A percentile compares a stretch with the other conserved stretches of the same genome.
Conservation (phyloP, 768 basidiomycete genomes). For the Tephrocybe sp. region DNA sequence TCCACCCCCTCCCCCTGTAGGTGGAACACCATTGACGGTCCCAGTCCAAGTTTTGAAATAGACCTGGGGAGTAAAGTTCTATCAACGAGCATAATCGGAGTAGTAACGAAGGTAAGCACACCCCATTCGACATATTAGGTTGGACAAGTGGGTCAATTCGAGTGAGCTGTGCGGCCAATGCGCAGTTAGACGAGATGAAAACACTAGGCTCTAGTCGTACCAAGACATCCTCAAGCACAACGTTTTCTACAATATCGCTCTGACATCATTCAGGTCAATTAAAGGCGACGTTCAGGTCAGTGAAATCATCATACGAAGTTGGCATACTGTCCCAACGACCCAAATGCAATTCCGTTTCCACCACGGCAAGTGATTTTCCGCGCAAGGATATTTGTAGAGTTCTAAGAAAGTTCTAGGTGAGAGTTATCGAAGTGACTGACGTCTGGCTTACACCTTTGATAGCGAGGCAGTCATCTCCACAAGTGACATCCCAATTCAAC, state of each 20-base stretch:
- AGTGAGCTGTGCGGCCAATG: constrained; percentile 52
- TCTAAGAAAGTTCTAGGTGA: constrained; percentile 24
- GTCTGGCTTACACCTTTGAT: constrained; percentile 54
- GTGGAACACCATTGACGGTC: constrained; percentile 48
- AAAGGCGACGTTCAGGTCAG: no score
- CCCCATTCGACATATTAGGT: constrained; percentile 57
- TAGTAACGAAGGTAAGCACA: no score
- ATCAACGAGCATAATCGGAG: no score
- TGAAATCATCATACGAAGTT: constrained; percentile 37
- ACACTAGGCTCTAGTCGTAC: no score
- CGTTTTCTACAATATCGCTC: constrained; percentile 56
- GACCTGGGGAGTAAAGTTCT: no score
- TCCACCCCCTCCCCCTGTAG: constrained; percentile 58
- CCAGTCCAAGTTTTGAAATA: no score
- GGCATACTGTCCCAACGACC: constrained; percentile 57
- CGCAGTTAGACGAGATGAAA: no score
- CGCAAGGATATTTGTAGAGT: constrained; percentile 51
- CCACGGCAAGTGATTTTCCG: constrained; percentile 54
- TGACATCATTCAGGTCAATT: constrained; percentile 17
- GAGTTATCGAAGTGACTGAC: background rate
- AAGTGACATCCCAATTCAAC: constrained; percentile 61
- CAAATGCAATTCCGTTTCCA: constrained; percentile 62
- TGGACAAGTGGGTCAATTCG: constrained; percentile 48
- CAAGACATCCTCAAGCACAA: no score
- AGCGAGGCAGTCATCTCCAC: constrained; percentile 63